Conservation (phyloP, 106 monocot species). For the Dendrobium officinale region DNA sequence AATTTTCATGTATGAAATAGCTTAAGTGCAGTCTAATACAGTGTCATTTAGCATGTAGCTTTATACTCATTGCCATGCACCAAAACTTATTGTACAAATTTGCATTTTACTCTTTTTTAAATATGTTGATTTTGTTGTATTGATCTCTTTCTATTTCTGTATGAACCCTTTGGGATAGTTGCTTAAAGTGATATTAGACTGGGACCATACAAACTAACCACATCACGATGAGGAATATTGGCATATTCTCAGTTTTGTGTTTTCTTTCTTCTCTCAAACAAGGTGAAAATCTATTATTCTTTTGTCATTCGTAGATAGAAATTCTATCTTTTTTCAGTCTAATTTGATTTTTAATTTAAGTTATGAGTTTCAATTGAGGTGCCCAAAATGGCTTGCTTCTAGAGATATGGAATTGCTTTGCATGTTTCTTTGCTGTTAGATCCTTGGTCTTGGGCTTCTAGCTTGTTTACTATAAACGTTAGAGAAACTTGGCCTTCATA, state of each 20-base stretch:
- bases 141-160: not conserved
- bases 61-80: no score
- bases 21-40: no score
- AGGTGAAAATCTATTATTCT: not conserved
- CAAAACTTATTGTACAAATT: no score
- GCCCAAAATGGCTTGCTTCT: no score
- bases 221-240: not conserved
- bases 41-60: no score
- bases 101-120: no score
- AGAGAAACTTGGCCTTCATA: not conserved
- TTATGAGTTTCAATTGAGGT: not conserved
- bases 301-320: not conserved
- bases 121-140: no score
- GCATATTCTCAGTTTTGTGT: not conserved
- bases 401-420: not conserved
- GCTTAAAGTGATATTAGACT: not conserved
- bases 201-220: not conserved
- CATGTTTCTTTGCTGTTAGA: not conserved
- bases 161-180: not conserved
- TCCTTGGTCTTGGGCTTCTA: not conserved
- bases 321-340: not conserved
- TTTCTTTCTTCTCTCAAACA: not conserved
- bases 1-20: not conserved
- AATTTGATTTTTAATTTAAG: not conserved
- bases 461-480: not conserved